phyloP scores from a whole-genome alignment of 108 stramenopile species.

The Skeletonema grethae region DNA sequence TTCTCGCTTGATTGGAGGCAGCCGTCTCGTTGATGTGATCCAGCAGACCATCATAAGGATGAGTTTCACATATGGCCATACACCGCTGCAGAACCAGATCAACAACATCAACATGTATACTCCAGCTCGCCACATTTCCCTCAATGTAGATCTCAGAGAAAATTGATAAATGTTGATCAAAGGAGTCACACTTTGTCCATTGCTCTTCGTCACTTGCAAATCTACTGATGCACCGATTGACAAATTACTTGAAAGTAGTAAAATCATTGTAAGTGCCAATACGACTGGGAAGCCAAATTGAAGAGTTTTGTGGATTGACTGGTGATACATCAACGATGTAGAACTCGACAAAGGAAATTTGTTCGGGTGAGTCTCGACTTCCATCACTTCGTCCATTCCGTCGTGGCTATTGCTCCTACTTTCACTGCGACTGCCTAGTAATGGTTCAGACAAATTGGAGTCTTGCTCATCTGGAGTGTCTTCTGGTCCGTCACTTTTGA shows the following conservation, averaged over 20 bases:
- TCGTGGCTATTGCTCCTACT: conserved; percentile 8
- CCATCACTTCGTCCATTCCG: conserved; percentile 38
- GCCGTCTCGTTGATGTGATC: conserved; percentile 48
- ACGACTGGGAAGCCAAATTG: conserved; percentile 37
- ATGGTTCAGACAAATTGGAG: conserved; percentile 5
- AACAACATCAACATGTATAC: conserved; percentile 86
- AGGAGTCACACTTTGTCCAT: conserved; percentile 33
- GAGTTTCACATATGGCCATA: conserved; percentile 93
- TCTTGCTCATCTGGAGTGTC: not conserved
- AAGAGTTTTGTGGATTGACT: conserved; percentile 28
- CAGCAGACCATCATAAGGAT: conserved; percentile 75
- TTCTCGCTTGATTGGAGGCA: conserved; percentile 63
- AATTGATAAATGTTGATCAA: conserved; percentile 73
- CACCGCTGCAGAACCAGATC: conserved; percentile 85
- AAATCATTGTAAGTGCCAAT: conserved; percentile 20
- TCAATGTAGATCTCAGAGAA: conserved; percentile 77
- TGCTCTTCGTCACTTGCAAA: conserved; percentile 38
- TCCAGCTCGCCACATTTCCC: conserved; percentile 81
- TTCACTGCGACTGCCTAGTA: not conserved
- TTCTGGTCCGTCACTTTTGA: conserved; percentile 13
- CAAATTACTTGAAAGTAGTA: conserved; percentile 67
- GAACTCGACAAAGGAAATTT: conserved; percentile 47
- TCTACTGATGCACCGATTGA: conserved; percentile 82
- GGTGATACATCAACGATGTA: conserved; percentile 48
- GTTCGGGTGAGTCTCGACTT: conserved; percentile 32